Percentiles rank a stretch among this genome's conserved stretches.
phyloP scores from a whole-genome alignment of 495 filamentous ascomycete species.

The Filosporella fistucella region DNA sequence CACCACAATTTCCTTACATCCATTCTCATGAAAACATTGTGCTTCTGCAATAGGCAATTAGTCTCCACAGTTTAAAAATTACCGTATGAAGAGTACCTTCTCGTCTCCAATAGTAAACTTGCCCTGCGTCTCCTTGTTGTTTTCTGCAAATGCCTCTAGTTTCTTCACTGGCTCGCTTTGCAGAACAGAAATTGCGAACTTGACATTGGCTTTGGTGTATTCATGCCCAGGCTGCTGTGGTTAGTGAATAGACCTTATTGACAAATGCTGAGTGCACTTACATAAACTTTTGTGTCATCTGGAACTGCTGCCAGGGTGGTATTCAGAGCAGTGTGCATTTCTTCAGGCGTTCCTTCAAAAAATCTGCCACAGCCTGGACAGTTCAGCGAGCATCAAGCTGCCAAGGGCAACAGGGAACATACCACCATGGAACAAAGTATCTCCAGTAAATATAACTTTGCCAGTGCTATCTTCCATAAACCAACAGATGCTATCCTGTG shows the following conservation, averaged over 20 bases:
- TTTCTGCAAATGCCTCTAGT: conserved; percentile 68
- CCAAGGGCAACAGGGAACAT: too few species aligned
- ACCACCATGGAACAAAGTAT: conserved; percentile 95
- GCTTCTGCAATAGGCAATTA: conserved; percentile 49
- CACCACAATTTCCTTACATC: conserved; percentile 52
- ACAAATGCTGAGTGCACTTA: conserved; percentile 35
- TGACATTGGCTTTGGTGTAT: conserved; percentile 92
- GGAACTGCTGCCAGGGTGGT: conserved; percentile 75
- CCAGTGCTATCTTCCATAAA: conserved; percentile 74
- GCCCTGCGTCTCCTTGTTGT: conserved; percentile 84
- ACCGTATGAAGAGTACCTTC: conserved; percentile 61
- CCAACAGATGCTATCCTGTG: conserved; percentile 95
- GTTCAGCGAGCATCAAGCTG: conserved; percentile 6
- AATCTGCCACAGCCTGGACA: conserved; percentile 87
- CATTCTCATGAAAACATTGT: conserved; percentile 94
- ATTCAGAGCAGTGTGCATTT: conserved; percentile 94
- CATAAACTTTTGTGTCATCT: conserved; percentile 91
- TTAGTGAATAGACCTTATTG: conserved; percentile 1
- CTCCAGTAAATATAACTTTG: conserved; percentile 87
- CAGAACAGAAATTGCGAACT: conserved; percentile 72
- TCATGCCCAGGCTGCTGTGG: conserved; percentile 77
- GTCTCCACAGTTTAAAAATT: not conserved
- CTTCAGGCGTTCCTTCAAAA: conserved; percentile 84
- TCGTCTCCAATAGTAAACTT: conserved; percentile 97
- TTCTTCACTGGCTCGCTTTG: conserved; percentile 72